Conservation (phyloP, 2,329 filamentous ascomycete species). For the Sporothrix euskadiensis region DNA sequence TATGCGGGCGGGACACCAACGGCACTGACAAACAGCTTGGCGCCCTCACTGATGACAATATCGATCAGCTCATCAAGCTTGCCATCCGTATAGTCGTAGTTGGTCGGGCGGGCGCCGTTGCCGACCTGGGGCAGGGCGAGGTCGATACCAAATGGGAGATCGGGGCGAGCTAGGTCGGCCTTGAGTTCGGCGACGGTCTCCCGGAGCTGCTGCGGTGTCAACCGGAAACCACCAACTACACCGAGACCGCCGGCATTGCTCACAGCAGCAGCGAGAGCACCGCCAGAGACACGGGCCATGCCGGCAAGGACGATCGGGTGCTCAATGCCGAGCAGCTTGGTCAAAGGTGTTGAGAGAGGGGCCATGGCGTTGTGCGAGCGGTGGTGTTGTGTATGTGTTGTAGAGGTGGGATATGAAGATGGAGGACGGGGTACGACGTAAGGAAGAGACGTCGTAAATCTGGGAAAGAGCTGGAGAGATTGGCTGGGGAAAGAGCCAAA, state of each 20-base stretch:
- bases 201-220: constrained; percentile 72
- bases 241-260: constrained; percentile 86
- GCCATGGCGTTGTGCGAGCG: not conserved
- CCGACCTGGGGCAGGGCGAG: constrained; percentile 89
- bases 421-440: not conserved
- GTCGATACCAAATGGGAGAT: constrained; percentile 85
- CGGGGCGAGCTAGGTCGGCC: constrained; percentile 63
- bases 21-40: constrained; percentile 80
- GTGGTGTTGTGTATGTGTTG: not conserved
- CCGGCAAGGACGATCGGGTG: constrained; percentile 91
- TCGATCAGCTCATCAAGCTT: constrained; percentile 85
- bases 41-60: constrained; percentile 81
- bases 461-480: not conserved
- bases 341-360: constrained; percentile 74
- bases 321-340: constrained; percentile 74
- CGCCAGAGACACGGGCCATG: constrained; percentile 85
- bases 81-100: constrained; percentile 92
- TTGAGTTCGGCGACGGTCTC: constrained; percentile 86
- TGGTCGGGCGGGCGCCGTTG: constrained; percentile 79
- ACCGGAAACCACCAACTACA: constrained; percentile 71
- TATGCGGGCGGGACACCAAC: constrained; percentile 79
- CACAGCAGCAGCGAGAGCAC: constrained; percentile 77
- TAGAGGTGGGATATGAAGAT: too few relatives aligned
- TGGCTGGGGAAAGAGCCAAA: not conserved
- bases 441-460: not conserved